Base-by-base conservation (phyloP, 495 filamentous ascomycete species). In the Penicillium lagena region DNA sequence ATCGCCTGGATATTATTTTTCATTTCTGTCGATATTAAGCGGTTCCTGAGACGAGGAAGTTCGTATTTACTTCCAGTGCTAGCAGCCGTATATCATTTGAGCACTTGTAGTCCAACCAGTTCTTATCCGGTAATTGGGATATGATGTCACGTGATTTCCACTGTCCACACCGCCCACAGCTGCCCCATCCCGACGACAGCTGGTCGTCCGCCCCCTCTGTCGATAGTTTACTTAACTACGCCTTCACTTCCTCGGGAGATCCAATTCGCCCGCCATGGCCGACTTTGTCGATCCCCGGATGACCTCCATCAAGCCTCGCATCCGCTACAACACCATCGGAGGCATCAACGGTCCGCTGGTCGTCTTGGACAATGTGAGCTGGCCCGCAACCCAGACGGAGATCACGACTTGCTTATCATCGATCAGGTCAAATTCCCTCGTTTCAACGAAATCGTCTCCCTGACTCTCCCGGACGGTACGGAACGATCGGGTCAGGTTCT, bases 281-380 rank as follows among this genome's bases (percentile, higher is more conserved):
- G 73, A 78, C 43, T 65, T 71, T 39, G 52, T 76, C 59, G 88
- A 95, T 68, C 86, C 87, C 46, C 79, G 89, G 63, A 89, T 89
- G 75, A 81, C 85, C 71, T 76, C 71, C 56, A 77, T 95, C 63
- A 79, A 84, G 65, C 90, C 90, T 56, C 80, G 89, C 66, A 79
- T 95, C 62, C 79, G 87, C 47, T 99, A 99, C 77, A 99, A 99
- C 75, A 99, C 93, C 49, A 89, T 99, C 64, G 87, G 88, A 66
- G 94, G 90, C 68, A 86, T 97, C 66, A 99, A 97, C 71, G 94
- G 93, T 38, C 93, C 93, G 42, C 79, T 97, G 68, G 93, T 99
- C 56, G 88, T 99, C 64, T 77, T 99, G 39, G 94, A 96, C 60
- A 89, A 94, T 77, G 90, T 95, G 63, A 60, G 77, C 43, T 27